Evolutionary conservation across 1,284 basidiomycete genomes (phyloP).

Genomic region (Coniferiporia sulphurascens): DNA sequence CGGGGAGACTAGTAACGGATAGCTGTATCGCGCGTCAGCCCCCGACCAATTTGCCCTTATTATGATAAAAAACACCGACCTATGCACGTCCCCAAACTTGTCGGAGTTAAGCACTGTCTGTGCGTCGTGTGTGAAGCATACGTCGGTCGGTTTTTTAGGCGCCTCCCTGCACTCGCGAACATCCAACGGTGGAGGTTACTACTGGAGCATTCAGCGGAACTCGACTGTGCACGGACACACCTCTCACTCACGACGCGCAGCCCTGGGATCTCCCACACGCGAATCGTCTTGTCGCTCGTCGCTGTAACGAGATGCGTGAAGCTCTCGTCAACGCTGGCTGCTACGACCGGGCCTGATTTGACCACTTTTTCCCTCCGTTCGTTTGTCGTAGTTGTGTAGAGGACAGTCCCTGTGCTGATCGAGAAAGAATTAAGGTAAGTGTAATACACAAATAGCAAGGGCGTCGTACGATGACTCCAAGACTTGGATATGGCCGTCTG

Average conservation of each 20-base stretch:
- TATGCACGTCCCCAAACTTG: slow-evolving; percentile 85
- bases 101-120: slow-evolving; percentile 70
- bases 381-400: slow-evolving; percentile 39
- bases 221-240: slow-evolving; percentile 34
- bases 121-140: slow-evolving; percentile 53
- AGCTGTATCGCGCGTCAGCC: slow-evolving; percentile 33
- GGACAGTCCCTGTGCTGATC: slow-evolving; percentile 49
- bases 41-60: not conserved
- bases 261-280: slow-evolving; percentile 62
- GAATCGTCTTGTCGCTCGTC: slow-evolving; percentile 77
- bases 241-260: slow-evolving; percentile 55
- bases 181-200: slow-evolving; percentile 7
- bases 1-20: slow-evolving; percentile 34
- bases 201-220: not conserved
- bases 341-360: slow-evolving; percentile 57
- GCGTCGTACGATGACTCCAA: slow-evolving; percentile 43
- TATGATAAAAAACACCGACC: slow-evolving; percentile 33
- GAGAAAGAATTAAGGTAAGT: not conserved
- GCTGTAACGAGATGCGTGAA: slow-evolving; percentile 54
- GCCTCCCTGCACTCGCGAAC: slow-evolving; percentile 49
- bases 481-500: slow-evolving; percentile 44
- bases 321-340: slow-evolving; percentile 47
- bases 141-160: slow-evolving; percentile 68
- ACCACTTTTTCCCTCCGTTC: slow-evolving; percentile 33
- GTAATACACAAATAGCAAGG: slow-evolving; percentile 11